These are phyloP conservation scores for Pythium utonaiense DNA, from an alignment of 352 stramenopile genomes.

Conservation along the genomic window DNA sequence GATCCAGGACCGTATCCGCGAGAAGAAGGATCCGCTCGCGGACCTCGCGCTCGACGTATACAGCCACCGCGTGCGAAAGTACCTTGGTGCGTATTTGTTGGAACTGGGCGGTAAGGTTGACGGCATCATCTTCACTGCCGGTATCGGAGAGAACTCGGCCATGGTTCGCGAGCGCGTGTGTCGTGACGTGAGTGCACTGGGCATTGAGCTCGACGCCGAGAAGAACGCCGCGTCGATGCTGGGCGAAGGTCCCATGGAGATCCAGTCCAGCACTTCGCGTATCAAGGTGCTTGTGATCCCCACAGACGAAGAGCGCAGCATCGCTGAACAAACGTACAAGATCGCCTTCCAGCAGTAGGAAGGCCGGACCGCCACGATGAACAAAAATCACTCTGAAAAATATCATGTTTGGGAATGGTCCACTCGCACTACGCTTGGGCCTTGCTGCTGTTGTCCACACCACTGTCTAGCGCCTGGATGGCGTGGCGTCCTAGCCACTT, in stretches of 20 bases:
- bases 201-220: conserved; percentile 64
- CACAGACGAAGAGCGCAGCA: conserved; percentile 90
- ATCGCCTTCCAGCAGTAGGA: conserved; percentile 37
- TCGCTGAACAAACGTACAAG: conserved; percentile 80
- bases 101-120: conserved; percentile 67
- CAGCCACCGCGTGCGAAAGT: conserved; percentile 83
- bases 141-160: conserved; percentile 83
- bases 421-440: not conserved
- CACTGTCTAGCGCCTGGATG: conserved; percentile 10
- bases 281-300: conserved; percentile 82
- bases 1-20: conserved; percentile 62
- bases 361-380: too few relatives aligned
- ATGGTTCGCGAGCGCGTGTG: conserved; percentile 78
- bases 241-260: conserved; percentile 53
- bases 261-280: conserved; percentile 42
- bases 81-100: conserved; percentile 80
- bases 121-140: conserved; percentile 87
- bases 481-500: conserved; percentile 48
- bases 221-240: conserved; percentile 72
- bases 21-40: conserved; percentile 43
- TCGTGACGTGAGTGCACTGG: conserved; percentile 44
- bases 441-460: conserved; percentile 11
- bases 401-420: too few relatives aligned
- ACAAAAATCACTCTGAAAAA: too few relatives aligned
- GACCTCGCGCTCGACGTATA: conserved; percentile 82